These are phyloP conservation scores for Solanum verrucosum DNA, from an alignment of 257 asterid genomes.

Conservation along the genomic window DNA sequence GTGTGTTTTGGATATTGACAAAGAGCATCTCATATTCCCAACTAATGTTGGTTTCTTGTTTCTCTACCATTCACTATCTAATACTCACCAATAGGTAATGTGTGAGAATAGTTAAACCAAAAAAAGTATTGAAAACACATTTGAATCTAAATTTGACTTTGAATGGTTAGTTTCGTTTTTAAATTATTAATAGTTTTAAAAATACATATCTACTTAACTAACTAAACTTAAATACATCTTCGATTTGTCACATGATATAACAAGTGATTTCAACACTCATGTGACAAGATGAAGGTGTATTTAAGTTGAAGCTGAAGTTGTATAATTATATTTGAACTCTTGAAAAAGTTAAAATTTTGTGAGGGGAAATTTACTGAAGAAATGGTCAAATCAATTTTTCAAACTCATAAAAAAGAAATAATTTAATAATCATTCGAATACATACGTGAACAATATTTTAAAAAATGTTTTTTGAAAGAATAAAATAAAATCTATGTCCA, in stretches of 20 bases:
- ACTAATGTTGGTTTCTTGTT: no score
- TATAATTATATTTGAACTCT: not conserved
- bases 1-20: not conserved
- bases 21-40: not conserved
- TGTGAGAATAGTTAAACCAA: no score
- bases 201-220: rapidly evolving
- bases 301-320: not conserved
- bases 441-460: not conserved
- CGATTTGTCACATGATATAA: no score
- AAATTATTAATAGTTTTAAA: no score
- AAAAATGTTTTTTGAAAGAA: not conserved
- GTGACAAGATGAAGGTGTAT: no score
- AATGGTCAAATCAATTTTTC: not conserved
- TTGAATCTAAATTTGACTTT: rapidly evolving
- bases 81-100: no score
- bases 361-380: not conserved
- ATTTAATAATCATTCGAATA: not conserved
- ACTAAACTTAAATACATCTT: rapidly evolving
- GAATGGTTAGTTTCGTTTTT: no score
- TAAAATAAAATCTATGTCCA: not conserved
- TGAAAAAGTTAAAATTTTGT: not conserved
- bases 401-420: not conserved
- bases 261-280: no score
- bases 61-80: no score
- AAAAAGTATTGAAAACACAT: no score